Conservation (phyloP, 2,329 filamentous ascomycete genomes). For the Ilyonectria destructans region DNA sequence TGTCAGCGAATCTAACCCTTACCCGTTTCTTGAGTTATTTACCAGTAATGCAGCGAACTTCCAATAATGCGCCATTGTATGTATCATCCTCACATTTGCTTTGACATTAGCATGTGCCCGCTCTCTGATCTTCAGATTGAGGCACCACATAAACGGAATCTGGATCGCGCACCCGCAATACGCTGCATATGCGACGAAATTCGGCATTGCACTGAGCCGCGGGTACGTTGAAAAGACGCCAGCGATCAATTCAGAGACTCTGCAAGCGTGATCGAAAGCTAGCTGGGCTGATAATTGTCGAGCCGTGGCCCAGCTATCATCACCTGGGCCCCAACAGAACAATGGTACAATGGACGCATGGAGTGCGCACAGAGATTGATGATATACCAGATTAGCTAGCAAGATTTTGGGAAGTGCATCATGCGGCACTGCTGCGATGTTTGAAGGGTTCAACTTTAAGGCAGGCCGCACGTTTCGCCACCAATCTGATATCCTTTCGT, state of each 20-base stretch:
- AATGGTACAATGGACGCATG: slow-evolving; percentile 45
- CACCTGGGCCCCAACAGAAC: slow-evolving; percentile 38
- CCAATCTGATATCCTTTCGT: slow-evolving; percentile 30
- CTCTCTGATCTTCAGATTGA: slow-evolving; percentile 33
- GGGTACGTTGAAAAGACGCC: slow-evolving; percentile 9
- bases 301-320: slow-evolving; percentile 28
- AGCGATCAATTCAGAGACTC: slow-evolving; percentile 32
- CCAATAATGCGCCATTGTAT: slow-evolving; percentile 26
- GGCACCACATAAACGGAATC: slow-evolving; percentile 46
- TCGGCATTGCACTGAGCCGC: slow-evolving; percentile 24
- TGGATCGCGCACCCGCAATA: slow-evolving; percentile 44
- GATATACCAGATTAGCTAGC: slow-evolving; percentile 35
- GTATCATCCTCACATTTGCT: slow-evolving; percentile 39
- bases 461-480: slow-evolving; percentile 14
- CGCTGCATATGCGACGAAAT: slow-evolving; percentile 42
- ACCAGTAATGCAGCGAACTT: slow-evolving; percentile 25
- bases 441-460: slow-evolving; percentile 16
- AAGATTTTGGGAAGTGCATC: slow-evolving; percentile 20
- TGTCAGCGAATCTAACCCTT: not conserved
- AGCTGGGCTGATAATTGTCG: slow-evolving; percentile 43
- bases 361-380: slow-evolving; percentile 40
- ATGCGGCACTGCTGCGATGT: not conserved
- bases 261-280: slow-evolving; percentile 42
- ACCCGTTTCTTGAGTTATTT: not conserved
- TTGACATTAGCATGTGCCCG: slow-evolving; percentile 30